Conservation (phyloP, 2,329 filamentous ascomycete genomes). For the Cercospora citrullina region DNA sequence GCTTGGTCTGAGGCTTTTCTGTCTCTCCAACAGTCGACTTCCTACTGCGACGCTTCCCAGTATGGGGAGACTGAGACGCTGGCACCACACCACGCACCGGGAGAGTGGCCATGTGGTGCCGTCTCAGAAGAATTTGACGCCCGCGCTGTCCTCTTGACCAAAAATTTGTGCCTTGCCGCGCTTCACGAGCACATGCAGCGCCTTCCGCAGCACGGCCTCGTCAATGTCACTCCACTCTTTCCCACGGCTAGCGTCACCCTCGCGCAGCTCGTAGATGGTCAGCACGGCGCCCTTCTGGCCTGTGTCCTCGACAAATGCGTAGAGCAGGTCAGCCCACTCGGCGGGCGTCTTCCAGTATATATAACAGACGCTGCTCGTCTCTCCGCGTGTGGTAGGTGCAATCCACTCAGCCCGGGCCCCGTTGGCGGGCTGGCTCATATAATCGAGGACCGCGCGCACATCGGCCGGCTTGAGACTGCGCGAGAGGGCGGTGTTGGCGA, state of each 20-base stretch:
- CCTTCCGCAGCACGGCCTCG: conserved; percentile 73
- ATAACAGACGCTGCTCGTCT: conserved; percentile 62
- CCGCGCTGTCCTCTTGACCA: conserved; percentile 80
- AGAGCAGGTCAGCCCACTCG: conserved; percentile 82
- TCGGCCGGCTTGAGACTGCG: conserved; percentile 54
- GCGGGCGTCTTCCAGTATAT: conserved; percentile 84
- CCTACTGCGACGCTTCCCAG: conserved; percentile 13
- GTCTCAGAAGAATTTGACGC: conserved; percentile 88
- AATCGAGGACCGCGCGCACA: conserved; percentile 55
- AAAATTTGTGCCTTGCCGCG: conserved; percentile 91
- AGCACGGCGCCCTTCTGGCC: conserved; percentile 86
- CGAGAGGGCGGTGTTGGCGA: conserved; percentile 49
- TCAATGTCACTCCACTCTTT: conserved; percentile 61
- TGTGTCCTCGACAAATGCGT: conserved; percentile 79
- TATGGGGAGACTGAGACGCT: background rate
- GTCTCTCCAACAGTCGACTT: conserved; percentile 11
- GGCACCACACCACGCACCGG: conserved; percentile 5
- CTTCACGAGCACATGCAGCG: conserved; percentile 80
- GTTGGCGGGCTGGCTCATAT: conserved; percentile 56
- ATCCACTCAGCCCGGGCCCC: conserved; percentile 65
- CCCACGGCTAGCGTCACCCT: conserved; percentile 75
- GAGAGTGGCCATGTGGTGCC: background rate
- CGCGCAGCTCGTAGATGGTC: conserved; percentile 85
- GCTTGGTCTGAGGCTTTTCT: conserved; percentile 13
- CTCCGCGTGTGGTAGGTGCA: conserved; percentile 32